phyloP scores from a whole-genome alignment of 345 rosid genomes.

The Salix dunnii region DNA sequence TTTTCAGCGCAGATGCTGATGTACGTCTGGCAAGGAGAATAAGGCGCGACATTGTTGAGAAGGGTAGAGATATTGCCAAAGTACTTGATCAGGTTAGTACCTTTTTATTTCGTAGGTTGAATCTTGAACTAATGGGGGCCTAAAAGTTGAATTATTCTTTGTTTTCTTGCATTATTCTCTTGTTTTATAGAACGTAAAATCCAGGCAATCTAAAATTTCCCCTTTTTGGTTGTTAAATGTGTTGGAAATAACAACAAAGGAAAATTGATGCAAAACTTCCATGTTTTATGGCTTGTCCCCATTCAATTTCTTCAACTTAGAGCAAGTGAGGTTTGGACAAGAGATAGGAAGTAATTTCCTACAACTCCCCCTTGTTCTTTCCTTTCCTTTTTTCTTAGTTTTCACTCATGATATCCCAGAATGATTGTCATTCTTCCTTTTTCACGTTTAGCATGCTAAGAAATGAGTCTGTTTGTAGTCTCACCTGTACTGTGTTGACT shows the following conservation, averaged over 20 bases:
- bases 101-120: not conserved
- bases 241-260: not conserved
- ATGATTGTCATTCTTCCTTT: too few relatives aligned
- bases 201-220: not conserved
- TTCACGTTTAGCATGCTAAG: too few relatives aligned
- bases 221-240: not conserved
- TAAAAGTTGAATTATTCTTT: not conserved
- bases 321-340: not conserved
- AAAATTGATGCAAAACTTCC: too few relatives aligned
- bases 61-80: constrained; percentile 78
- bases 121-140: not conserved
- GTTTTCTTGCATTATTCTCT: not conserved
- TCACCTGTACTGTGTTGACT: too few relatives aligned
- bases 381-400: too few relatives aligned
- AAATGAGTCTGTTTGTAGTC: too few relatives aligned
- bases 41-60: constrained; percentile 83
- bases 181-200: not conserved
- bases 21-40: constrained; percentile 98
- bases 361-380: too few relatives aligned
- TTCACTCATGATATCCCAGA: too few relatives aligned
- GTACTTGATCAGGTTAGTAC: constrained; percentile 89
- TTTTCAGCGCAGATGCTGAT: constrained; percentile 93
- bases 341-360: too few relatives aligned
- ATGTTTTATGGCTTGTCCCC: not conserved
- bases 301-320: not conserved